Evolutionary conservation across 2,329 filamentous ascomycete species (phyloP).

Genomic region (Colletotrichum gigasporum): DNA sequence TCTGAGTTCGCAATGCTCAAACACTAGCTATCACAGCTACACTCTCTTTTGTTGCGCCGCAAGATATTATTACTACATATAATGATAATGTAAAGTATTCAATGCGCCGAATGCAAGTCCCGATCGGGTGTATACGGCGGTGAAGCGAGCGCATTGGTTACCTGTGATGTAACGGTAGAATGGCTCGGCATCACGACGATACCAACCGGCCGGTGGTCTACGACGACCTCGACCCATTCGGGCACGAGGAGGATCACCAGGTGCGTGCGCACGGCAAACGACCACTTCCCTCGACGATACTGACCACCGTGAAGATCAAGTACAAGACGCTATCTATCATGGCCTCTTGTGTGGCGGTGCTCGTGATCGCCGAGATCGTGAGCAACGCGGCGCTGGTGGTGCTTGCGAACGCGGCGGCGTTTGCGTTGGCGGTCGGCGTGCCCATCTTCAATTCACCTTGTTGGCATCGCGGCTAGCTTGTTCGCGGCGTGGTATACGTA

Average conservation of each 20-base stretch:
- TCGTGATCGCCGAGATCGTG: constrained; percentile 67
- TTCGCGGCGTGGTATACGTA: constrained; percentile 66
- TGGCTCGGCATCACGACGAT: too few species aligned
- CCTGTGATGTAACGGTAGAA: too few species aligned
- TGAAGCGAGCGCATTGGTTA: too few species aligned
- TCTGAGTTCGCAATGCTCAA: too few species aligned
- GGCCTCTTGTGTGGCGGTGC: constrained; percentile 59
- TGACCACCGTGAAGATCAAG: constrained; percentile 46
- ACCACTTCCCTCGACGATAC: too few species aligned
- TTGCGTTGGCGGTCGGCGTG: constrained; percentile 55
- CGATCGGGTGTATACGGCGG: too few species aligned
- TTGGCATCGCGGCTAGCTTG: constrained; percentile 58
- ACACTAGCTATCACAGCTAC: too few species aligned
- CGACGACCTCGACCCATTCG: constrained; percentile 30
- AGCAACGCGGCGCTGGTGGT: constrained; percentile 55
- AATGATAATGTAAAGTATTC: too few species aligned
- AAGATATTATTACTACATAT: too few species aligned
- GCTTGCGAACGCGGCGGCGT: constrained; percentile 54
- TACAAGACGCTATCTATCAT: constrained; percentile 63
- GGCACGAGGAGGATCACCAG: constrained; percentile 25
- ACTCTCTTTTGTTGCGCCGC: too few species aligned
- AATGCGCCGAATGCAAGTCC: too few species aligned
- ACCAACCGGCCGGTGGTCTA: constrained; percentile 11
- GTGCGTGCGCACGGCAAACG: neutral
- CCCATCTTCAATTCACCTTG: constrained; percentile 64